Percentiles rank a stretch among this genome's conserved stretches.
Evolutionary conservation across 495 filamentous ascomycete species (phyloP).

Genomic region (Cetradonia linearis): DNA sequence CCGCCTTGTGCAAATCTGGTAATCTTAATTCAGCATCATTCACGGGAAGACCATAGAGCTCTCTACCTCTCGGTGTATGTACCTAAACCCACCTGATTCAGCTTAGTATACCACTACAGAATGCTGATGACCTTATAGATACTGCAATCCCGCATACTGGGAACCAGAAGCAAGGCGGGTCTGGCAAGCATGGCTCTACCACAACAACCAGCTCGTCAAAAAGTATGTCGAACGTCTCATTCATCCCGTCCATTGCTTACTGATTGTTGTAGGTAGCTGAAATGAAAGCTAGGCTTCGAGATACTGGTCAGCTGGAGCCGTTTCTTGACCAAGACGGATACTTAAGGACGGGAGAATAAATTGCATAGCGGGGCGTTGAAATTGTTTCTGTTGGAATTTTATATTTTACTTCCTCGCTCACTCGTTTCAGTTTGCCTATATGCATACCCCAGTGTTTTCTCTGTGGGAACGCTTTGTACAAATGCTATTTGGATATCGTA

Average conservation of each 20-base stretch:
- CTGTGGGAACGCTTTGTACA: not conserved
- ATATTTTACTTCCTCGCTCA: not conserved
- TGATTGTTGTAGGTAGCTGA: slow-evolving; percentile 2
- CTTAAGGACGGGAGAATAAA: not conserved
- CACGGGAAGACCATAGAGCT: slow-evolving; percentile 8
- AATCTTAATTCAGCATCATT: slow-evolving; percentile 8
- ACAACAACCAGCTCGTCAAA: slow-evolving; percentile 7
- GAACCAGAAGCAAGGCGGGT: slow-evolving; percentile 1
- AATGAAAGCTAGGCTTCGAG: not conserved
- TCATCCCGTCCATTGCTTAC: not conserved
- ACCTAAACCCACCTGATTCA: not conserved
- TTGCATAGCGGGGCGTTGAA: slow-evolving; percentile 1
- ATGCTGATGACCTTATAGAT: not conserved
- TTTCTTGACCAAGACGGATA: slow-evolving; percentile 10
- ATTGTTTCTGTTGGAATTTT: not conserved
- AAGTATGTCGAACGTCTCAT: not conserved
- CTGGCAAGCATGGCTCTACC: slow-evolving; percentile 6
- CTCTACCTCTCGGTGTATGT: slow-evolving; percentile 12
- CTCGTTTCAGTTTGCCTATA: not conserved
- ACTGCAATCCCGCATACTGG: slow-evolving; percentile 10
- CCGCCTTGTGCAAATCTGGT: slow-evolving; percentile 9
- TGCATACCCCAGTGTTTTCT: too few relatives aligned
- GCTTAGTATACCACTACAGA: not conserved
- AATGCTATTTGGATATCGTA: not conserved
- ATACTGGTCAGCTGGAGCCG: not conserved